Evolutionary conservation across 768 basidiomycete genomes (phyloP), one percentile per base, ranked within the genome.

Genomic region (Hygrocybe coccinea): DNA sequence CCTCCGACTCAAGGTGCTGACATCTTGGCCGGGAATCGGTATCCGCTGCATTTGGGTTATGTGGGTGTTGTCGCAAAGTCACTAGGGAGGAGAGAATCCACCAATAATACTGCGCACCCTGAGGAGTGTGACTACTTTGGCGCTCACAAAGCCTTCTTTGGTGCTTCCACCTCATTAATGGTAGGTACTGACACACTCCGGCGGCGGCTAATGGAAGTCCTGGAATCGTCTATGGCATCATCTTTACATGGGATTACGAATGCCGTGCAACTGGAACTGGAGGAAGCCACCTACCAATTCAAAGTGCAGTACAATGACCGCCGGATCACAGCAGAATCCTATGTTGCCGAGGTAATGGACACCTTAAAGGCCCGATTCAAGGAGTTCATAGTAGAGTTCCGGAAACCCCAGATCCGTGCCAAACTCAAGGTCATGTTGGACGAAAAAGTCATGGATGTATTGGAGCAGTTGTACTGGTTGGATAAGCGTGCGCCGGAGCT

Each of bases 231-330:
- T 35, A 99, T 99, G 97, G 90, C 94, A 0, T 89, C 89, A 1
- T 94, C 93, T 36, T 79, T 99, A 3, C 94, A 97, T 64, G 86
- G 91, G 1, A 98, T 99, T 69, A 91, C 91, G 56, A 98, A 98
- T 70, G 93, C 93, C 2, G 97, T 98, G 9, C 93, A 97, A 64
- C 83, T 97, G 37, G 97, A 99, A 68, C 79, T 99, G 8, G 97
- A 99, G 70, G 97, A 98, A 65, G 86, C 97, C 2, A 87, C 86
- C 11, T 99, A 99, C 69, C 97, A 98, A 70, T 99, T 99, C 83
- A 99, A 99, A 73, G 97, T 99, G 2, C 89, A 95, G 69, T 92
- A 91, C 74, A 99, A 99, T 66, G 97, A 99, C 72, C 85, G 92
- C 21, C 82, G 91, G 21, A 90, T 97, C 57, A 88, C 90, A 1